Evolutionary conservation across 2,329 filamentous ascomycete species (phyloP), one percentile per base, ranked within the genome.

Genomic region (Chaetomium sp.): DNA sequence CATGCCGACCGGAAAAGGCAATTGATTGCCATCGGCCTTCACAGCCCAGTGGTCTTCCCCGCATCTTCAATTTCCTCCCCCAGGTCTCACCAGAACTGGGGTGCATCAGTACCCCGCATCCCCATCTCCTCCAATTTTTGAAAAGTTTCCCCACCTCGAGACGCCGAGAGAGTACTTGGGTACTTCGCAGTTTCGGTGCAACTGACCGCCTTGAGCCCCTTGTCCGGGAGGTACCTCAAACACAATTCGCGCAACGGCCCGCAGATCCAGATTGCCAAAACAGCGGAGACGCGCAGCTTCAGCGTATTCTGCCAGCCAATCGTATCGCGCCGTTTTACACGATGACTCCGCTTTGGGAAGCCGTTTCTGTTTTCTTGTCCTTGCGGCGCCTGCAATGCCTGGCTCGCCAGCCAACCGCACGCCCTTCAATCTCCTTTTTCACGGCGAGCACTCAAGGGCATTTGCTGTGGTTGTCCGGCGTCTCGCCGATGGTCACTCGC

Each of bases 221-320:
- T 51, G 53, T 40, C 38, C 12, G 36, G n/a, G 27, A 53, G 42
- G 51, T 61, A 52, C 52, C 56, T 42, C 10, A 48, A 42, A 33
- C 45, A 57, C 56, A 47, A 54, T 35, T 27, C 49, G 54, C 59
- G 59, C 56, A 33, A 59, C 63, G 63, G 63, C 58, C 63, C 63
- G 63, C 52, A 49, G 61, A 56, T 64, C 63, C 63, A 65, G 62
- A 65, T 64, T 65, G 63, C 57, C 59, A 59, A 52, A 45, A 53
- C 34, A 42, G 36, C 52, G 50, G 54, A 49, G 55, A 54, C 51
- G 54, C 54, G 57, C 56, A 55, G 46, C 53, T 40, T 46, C 59
- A 52, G 60, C 40, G 34, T 40, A 60, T 63, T 65, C 56, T 57
- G 41, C 61, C 63, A 40, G 12, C 63, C 62, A 65, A 63, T 61